Conservation (phyloP, 106 monocot genomes). For the Acorus calamus region DNA sequence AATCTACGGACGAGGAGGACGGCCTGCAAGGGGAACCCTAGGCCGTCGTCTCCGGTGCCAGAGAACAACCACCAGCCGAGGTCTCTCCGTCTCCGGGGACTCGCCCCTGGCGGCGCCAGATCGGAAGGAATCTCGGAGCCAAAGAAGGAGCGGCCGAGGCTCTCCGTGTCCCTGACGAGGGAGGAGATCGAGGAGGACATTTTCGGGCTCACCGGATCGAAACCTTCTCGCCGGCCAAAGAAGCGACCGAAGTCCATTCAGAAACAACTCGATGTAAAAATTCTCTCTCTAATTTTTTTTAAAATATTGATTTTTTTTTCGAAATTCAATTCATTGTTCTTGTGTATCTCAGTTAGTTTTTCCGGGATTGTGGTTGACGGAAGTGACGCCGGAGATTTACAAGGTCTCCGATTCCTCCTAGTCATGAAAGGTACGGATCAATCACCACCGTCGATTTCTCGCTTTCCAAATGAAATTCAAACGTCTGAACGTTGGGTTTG, state of each 20-base stretch:
- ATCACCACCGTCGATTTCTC: too few species aligned
- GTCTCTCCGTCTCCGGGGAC: too few species aligned
- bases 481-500: too few species aligned
- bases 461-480: too few species aligned
- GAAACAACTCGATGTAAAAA: conserved; percentile 12
- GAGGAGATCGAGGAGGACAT: conserved; percentile 26
- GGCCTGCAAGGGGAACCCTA: too few species aligned
- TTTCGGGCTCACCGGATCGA: conserved; percentile 16
- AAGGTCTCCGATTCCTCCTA: too few species aligned
- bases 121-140: neutral
- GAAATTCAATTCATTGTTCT: neutral
- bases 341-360: neutral
- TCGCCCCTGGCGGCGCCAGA: neutral
- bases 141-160: conserved; percentile 1
- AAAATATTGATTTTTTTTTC: too few species aligned
- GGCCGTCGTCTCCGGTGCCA: too few species aligned
- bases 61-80: too few species aligned
- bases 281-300: neutral
- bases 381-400: conserved; percentile 6
- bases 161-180: conserved; percentile 12
- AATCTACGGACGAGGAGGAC: conserved; percentile 9
- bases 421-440: too few species aligned
- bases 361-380: conserved; percentile 9
- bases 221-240: conserved; percentile 10
- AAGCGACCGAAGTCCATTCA: conserved; percentile 7